These are phyloP conservation scores for Groenewaldozyma sp. DNA, from an alignment of 1,139 yeast genomes.

Conservation along the genomic window DNA sequence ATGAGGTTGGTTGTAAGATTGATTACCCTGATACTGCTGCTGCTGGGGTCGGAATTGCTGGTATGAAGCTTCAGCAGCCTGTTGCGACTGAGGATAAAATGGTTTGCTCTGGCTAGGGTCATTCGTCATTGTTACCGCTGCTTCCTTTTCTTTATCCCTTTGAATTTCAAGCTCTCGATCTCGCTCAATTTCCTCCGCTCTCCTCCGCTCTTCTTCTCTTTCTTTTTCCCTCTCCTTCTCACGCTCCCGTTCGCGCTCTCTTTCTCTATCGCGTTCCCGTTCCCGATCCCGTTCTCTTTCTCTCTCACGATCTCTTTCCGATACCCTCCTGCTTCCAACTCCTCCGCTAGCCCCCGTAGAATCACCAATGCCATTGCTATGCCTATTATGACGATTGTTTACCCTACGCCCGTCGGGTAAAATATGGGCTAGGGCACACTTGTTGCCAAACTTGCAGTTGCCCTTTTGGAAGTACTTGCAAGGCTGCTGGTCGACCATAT, in stretches of 20 bases:
- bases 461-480: slow-evolving; percentile 94
- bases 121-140: no score
- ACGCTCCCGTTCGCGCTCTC: no score
- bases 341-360: background rate
- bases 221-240: no score
- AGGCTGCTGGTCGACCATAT: slow-evolving; percentile 59
- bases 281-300: no score
- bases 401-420: slow-evolving; percentile 83
- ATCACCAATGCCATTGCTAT: slow-evolving; percentile 15
- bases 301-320: slow-evolving; percentile 3
- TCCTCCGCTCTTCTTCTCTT: no score
- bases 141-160: no score
- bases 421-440: slow-evolving; percentile 88
- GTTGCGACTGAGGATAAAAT: background rate
- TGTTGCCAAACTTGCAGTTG: slow-evolving; percentile 85
- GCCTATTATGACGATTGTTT: slow-evolving; percentile 38
- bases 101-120: no score
- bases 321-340: slow-evolving; percentile 11
- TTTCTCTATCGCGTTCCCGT: no score
- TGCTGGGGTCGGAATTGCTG: slow-evolving; percentile 9
- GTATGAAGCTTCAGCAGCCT: background rate
- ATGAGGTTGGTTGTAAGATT: slow-evolving; percentile 3
- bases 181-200: no score
- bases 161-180: no score
- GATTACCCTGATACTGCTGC: slow-evolving; percentile 6